Conservation (phyloP, 208 protist species). For the Wallacemonas rigidus region DNA sequence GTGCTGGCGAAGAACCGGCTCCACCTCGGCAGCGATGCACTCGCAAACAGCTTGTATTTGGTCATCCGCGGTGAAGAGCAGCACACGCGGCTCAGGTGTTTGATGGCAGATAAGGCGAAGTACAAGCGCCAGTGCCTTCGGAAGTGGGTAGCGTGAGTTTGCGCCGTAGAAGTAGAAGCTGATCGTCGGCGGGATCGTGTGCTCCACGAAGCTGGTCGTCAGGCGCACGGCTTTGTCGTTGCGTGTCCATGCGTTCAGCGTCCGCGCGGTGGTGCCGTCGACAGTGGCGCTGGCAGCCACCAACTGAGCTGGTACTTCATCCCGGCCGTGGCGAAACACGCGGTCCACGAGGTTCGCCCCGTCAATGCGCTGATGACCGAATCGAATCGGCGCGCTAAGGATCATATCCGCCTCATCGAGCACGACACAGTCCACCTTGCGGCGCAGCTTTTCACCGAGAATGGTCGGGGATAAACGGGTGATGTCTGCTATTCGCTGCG, state of each 20-base stretch:
- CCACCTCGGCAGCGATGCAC: conserved; percentile 29
- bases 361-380: conserved; percentile 45
- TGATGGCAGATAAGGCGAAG: conserved; percentile 80
- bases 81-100: conserved; percentile 52
- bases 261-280: conserved; percentile 80
- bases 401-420: conserved; percentile 89
- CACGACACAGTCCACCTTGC: conserved; percentile 91
- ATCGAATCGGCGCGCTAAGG: conserved; percentile 30
- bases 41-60: conserved; percentile 39
- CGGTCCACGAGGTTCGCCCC: conserved; percentile 81
- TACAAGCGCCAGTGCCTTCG: conserved; percentile 37
- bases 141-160: conserved; percentile 41
- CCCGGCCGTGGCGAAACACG: conserved; percentile 62
- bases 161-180: conserved; percentile 81
- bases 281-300: conserved; percentile 86
- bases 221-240: conserved; percentile 89
- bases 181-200: conserved; percentile 79
- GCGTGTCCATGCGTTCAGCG: conserved; percentile 85
- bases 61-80: conserved; percentile 65
- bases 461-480: conserved; percentile 61
- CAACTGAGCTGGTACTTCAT: conserved; percentile 88
- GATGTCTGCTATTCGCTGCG: conserved; percentile 79
- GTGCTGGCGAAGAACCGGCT: conserved; percentile 7
- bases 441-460: conserved; percentile 81
- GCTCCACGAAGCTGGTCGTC: conserved; percentile 89